Conservation (phyloP, 1,284 basidiomycete species). For the Takashimella tepidaria region DNA sequence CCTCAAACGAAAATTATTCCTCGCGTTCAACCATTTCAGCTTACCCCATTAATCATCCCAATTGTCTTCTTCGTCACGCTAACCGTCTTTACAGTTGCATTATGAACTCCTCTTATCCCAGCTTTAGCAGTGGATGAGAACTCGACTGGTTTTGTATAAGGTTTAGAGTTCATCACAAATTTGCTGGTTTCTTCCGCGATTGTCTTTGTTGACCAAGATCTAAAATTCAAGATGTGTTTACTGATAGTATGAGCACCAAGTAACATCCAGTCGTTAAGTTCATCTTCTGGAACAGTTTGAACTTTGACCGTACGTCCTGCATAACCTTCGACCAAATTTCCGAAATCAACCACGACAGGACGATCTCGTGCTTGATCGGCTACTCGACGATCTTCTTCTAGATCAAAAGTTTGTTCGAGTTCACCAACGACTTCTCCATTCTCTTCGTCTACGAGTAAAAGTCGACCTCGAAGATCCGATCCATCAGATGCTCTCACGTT, state of each 20-base stretch:
- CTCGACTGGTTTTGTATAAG: slow-evolving; percentile 54
- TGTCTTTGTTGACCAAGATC: background rate
- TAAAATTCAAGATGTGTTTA: background rate
- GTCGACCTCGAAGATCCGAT: slow-evolving; percentile 59
- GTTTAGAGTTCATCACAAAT: slow-evolving; percentile 59
- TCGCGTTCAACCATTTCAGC: background rate
- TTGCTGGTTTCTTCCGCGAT: slow-evolving; percentile 47
- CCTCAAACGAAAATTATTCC: background rate
- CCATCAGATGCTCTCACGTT: slow-evolving; percentile 16
- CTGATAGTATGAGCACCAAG: slow-evolving; percentile 63
- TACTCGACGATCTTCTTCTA: slow-evolving; percentile 57
- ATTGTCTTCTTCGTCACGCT: slow-evolving; percentile 62
- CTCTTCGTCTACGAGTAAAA: slow-evolving; percentile 69
- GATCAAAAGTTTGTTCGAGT: slow-evolving; percentile 57
- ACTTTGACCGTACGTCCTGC: slow-evolving; percentile 48
- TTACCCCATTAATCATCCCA: slow-evolving; percentile 57
- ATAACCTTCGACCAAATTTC: slow-evolving; percentile 49
- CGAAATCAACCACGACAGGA: slow-evolving; percentile 69
- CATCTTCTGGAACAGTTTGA: slow-evolving; percentile 60
- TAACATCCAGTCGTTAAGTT: slow-evolving; percentile 62
- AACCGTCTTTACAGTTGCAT: slow-evolving; percentile 61
- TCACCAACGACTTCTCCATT: slow-evolving; percentile 69
- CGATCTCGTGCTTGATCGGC: slow-evolving; percentile 54
- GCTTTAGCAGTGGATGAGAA: slow-evolving; percentile 60
- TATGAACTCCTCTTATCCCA: slow-evolving; percentile 58